Evolutionary conservation across 2,329 filamentous ascomycete species (phyloP).

Genomic region (Scedosporium aurantiacum): DNA sequence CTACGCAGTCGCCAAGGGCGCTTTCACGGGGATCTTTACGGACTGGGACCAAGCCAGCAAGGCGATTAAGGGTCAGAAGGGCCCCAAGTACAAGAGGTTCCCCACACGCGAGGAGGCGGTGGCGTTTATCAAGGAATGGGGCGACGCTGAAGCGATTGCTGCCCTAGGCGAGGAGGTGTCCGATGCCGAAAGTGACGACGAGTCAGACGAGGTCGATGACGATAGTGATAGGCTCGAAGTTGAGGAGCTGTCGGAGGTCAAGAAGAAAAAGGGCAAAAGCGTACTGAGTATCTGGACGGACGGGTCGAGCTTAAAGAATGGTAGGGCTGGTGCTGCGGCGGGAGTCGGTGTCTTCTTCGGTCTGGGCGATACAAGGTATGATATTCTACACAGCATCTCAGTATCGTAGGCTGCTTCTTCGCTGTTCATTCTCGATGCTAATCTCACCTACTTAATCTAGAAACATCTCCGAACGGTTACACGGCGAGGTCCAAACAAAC

Average conservation of each 20-base stretch:
- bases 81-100: conserved; percentile 61
- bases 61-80: conserved; percentile 64
- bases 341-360: conserved; percentile 58
- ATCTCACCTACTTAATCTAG: conserved; percentile 16
- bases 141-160: conserved; percentile 31
- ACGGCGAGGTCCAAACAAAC: conserved; percentile 73
- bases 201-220: conserved; percentile 15
- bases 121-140: conserved; percentile 52
- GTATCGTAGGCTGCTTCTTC: too few species aligned
- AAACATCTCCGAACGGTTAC: conserved; percentile 65
- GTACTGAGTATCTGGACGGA: conserved; percentile 48
- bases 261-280: conserved; percentile 22
- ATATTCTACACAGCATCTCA: conserved; percentile 4
- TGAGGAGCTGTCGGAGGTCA: conserved; percentile 19
- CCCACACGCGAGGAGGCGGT: conserved; percentile 60
- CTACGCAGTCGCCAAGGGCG: conserved; percentile 52
- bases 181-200: conserved; percentile 12
- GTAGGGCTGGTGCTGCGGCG: conserved; percentile 39
- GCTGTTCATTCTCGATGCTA: too few species aligned
- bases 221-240: conserved; percentile 10
- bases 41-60: conserved; percentile 59
- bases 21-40: conserved; percentile 45
- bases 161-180: conserved; percentile 23
- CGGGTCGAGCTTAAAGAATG: conserved; percentile 50
- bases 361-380: conserved; percentile 38